Base-by-base conservation (phyloP, 805 yeast genomes). In the Vanderwaltozyma yarrowii region DNA sequence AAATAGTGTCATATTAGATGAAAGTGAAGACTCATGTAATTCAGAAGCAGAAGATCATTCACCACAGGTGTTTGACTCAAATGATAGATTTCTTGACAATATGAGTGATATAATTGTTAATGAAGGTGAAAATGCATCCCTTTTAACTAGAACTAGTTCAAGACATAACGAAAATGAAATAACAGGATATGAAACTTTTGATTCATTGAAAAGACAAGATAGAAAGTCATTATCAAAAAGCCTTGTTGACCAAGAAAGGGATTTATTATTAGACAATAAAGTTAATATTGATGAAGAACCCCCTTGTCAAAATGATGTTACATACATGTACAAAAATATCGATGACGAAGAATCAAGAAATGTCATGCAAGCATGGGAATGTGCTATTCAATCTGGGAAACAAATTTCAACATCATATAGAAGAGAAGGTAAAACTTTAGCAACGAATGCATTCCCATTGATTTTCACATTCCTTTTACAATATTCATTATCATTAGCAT, bases 401-500 rank as follows among this genome's bases (percentile, higher is more conserved):
- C 23, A 28, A 11, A 56, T 58, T 8, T 42, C 40, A 13, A 51
- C 61, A 0, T 44, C 61, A 11, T 52, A 47, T 30, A 69, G 66
- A 46, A 66, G 70, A 37, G 77, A 73, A 30, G 61, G 67, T 29
- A 66, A 58, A 38, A 70, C 57, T 3, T 42, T 65, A 24, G 40
- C 53, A 2, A 62, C 41, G 52, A 73, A 61, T 62, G 75, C 85
- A 0, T 52, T 75, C 23, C 89, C 89, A 0, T 59, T 81, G 47
- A 66, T 79, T 15, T 61, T 78, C 36, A 80, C 89, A 0, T 81
- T 81, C 47, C 53, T 81, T 20, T 59, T 81, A 42, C 87, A 81
- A 53, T 77, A 79, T 54, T 80, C 87, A 0, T 64, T 81, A 34
- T 78, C 85, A 3, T 78, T 82, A 36, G 85, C 87, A 13, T 78